Conservation (phyloP, 2,329 filamentous ascomycete genomes). For the Alternaria arborescens region DNA sequence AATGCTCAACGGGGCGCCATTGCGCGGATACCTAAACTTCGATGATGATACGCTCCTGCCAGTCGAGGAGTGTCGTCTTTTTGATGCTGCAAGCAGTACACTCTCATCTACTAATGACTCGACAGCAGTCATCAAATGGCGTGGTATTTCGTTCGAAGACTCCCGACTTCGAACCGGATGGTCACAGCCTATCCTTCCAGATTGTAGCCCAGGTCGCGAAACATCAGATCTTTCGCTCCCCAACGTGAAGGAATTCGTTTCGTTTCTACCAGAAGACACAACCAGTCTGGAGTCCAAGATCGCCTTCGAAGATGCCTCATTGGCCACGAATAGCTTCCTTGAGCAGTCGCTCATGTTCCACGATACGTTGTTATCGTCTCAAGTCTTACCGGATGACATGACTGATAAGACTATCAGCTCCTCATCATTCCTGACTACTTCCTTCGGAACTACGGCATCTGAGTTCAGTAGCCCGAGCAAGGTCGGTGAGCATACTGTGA, state of each 20-base stretch:
- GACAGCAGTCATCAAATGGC: conserved; percentile 40
- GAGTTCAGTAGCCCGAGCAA: conserved; percentile 35
- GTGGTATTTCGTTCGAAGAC: conserved; percentile 26
- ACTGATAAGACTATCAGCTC: conserved; percentile 44
- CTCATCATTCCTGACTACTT: conserved; percentile 48
- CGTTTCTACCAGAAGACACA: conserved; percentile 26
- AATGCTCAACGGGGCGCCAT: conserved; percentile 70
- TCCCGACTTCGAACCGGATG: conserved; percentile 39
- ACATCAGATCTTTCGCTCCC: conserved; percentile 27
- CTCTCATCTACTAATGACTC: background rate
- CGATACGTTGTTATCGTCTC: conserved; percentile 70
- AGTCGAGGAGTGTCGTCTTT: conserved; percentile 54
- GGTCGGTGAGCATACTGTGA: conserved; percentile 12
- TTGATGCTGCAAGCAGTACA: conserved; percentile 40
- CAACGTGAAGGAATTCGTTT: conserved; percentile 17
- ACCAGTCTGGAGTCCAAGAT: conserved; percentile 39
- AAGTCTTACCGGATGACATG: conserved; percentile 46
- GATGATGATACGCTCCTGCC: conserved; percentile 60
- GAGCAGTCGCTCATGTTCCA: conserved; percentile 79
- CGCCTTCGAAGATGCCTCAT: conserved; percentile 23
- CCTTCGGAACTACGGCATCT: conserved; percentile 46
- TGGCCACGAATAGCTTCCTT: conserved; percentile 64
- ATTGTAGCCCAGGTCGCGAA: conserved; percentile 3
- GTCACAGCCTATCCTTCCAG: conserved; percentile 44
- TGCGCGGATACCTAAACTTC: conserved; percentile 64